Evolutionary conservation across 371 early-diverging fungal species (phyloP).

Genomic region (Mucor racemosus): DNA sequence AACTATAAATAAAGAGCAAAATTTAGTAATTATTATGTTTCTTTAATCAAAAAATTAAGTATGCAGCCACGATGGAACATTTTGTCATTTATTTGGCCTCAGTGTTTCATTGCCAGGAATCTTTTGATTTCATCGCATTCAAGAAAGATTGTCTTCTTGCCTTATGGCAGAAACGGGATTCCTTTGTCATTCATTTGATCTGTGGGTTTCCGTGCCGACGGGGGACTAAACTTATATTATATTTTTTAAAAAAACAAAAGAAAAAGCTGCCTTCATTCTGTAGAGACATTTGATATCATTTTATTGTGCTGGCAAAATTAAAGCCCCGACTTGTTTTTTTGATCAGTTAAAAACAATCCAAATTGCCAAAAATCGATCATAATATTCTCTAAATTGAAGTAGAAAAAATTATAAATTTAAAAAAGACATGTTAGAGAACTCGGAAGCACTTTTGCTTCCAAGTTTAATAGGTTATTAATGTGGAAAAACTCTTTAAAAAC

Average conservation of each 20-base stretch:
- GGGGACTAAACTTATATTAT: constrained; percentile 20
- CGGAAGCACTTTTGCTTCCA: no score
- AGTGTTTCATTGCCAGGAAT: constrained; percentile 38
- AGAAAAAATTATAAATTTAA: no score
- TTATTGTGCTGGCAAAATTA: no score
- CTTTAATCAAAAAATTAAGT: constrained; percentile 32
- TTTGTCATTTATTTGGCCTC: constrained; percentile 28
- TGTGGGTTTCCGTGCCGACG: constrained; percentile 32
- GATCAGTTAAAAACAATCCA: no score
- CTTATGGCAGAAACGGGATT: constrained; percentile 25
- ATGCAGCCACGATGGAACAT: constrained; percentile 39
- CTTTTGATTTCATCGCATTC: constrained; percentile 33
- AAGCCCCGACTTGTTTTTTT: no score
- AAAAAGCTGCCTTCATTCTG: not conserved
- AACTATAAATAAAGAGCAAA: constrained; percentile 18
- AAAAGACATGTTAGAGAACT: no score
- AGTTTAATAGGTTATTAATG: no score
- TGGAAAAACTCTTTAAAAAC: no score
- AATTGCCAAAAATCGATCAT: no score
- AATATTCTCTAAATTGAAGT: no score
- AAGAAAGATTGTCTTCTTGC: constrained; percentile 29
- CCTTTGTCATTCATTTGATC: constrained; percentile 31
- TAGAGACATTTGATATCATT: no score
- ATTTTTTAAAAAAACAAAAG: not conserved
- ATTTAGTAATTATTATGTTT: constrained; percentile 5